These are phyloP conservation scores for Encephalitozoon intestinalis DNA, from an alignment of 371 early-diverging fungal species.

Conservation along the genomic window DNA sequence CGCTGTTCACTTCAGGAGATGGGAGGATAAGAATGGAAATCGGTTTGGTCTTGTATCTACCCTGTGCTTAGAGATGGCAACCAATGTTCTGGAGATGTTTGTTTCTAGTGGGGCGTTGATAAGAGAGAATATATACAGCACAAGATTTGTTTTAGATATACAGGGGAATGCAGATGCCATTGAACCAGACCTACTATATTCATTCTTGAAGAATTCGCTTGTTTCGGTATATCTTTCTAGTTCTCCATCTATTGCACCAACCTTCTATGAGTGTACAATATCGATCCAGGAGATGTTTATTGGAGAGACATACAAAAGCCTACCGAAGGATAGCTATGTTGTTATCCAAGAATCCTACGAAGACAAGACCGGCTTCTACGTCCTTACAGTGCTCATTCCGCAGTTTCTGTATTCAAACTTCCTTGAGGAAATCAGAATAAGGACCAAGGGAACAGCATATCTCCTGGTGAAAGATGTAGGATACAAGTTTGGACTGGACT, in stretches of 20 bases:
- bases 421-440: conserved; percentile 38
- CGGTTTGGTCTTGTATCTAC: conserved; percentile 11
- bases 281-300: conserved; percentile 35
- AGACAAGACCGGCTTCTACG: conserved; percentile 36
- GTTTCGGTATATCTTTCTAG: conserved; percentile 9
- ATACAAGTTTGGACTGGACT: conserved; percentile 2
- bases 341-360: conserved; percentile 44
- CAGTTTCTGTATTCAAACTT: conserved; percentile 36
- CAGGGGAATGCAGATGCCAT: background rate
- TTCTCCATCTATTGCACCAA: conserved; percentile 30
- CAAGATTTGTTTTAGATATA: conserved; percentile 17
- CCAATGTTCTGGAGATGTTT: conserved; percentile 45
- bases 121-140: conserved; percentile 20
- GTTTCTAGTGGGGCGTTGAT: conserved; percentile 39
- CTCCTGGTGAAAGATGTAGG: conserved; percentile 31
- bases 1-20: background rate
- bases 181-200: background rate
- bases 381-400: conserved; percentile 37
- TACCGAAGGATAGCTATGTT: conserved; percentile 29
- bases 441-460: conserved; percentile 54
- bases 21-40: conserved; percentile 2
- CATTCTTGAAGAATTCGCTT: conserved; percentile 25
- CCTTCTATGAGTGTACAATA: conserved; percentile 33
- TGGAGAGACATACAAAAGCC: conserved; percentile 35
- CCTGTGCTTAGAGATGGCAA: background rate